phyloP scores from a whole-genome alignment of 768 basidiomycete genomes.

The Brasilioporus rufonigricans region DNA sequence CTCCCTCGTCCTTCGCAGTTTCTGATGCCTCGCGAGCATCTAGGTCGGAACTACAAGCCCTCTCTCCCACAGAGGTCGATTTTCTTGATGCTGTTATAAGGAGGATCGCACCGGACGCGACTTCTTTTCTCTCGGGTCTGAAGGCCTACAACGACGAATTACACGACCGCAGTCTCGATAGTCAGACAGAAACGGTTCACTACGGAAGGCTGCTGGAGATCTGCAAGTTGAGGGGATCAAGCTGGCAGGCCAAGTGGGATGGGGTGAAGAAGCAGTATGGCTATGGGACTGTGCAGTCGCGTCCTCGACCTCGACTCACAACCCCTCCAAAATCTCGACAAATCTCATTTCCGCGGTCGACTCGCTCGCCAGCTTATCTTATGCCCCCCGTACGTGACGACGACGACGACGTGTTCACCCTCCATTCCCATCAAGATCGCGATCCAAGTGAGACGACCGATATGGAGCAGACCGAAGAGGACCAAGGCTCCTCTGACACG shows the following conservation, averaged over 20 bases:
- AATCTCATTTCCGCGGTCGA: slow-evolving; percentile 17
- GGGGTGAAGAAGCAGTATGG: slow-evolving; percentile 59
- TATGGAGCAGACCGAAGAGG: slow-evolving; percentile 16
- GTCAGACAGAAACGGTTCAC: slow-evolving; percentile 72
- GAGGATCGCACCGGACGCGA: slow-evolving; percentile 64
- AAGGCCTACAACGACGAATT: slow-evolving; percentile 83
- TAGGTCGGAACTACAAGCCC: slow-evolving; percentile 47
- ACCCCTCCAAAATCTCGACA: slow-evolving; percentile 18
- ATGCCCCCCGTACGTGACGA: slow-evolving; percentile 32
- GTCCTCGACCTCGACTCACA: slow-evolving; percentile 9
- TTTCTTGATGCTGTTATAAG: slow-evolving; percentile 74
- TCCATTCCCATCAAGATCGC: slow-evolving; percentile 44
- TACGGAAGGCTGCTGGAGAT: slow-evolving; percentile 83
- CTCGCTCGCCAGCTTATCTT: slow-evolving; percentile 25
- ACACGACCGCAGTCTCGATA: slow-evolving; percentile 70
- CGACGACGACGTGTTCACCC: slow-evolving; percentile 41
- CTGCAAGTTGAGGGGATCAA: slow-evolving; percentile 73
- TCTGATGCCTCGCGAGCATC: slow-evolving; percentile 43
- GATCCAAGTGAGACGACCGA: slow-evolving; percentile 22
- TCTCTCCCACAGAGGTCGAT: slow-evolving; percentile 57
- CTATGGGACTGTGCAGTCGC: slow-evolving; percentile 30
- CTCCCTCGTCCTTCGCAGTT: slow-evolving; percentile 4
- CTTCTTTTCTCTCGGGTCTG: slow-evolving; percentile 78
- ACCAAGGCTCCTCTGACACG: slow-evolving; percentile 15
- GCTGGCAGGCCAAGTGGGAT: slow-evolving; percentile 83